These are phyloP conservation scores for Xylaria sp. DNA, from an alignment of 2,329 filamentous ascomycete species.

Conservation along the genomic window DNA sequence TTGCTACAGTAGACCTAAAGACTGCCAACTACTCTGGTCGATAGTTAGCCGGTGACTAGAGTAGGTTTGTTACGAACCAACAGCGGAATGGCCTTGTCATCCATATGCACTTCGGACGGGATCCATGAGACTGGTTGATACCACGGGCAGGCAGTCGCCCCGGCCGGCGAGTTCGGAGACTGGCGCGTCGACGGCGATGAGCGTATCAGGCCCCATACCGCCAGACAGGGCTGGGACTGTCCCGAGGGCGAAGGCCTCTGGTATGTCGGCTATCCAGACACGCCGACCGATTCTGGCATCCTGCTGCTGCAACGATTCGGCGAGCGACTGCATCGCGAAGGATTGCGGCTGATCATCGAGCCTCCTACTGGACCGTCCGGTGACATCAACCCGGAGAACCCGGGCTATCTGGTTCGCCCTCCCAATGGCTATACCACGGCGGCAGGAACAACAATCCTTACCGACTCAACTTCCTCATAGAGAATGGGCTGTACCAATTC, in stretches of 20 bases:
- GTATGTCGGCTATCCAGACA: constrained; percentile 15
- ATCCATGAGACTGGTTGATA: constrained; percentile 6
- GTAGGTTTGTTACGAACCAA: too few relatives aligned
- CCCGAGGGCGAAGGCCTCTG: background rate
- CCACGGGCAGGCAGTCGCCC: background rate
- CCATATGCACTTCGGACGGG: constrained; percentile 6
- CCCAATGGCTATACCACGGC: constrained; percentile 10
- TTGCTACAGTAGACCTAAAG: too few relatives aligned
- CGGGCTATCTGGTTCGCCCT: constrained; percentile 9
- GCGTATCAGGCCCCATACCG: background rate
- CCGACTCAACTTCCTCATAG: constrained; percentile 10
- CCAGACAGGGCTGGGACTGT: background rate
- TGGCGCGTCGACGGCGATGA: background rate
- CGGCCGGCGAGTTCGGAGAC: background rate
- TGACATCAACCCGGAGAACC: constrained; percentile 1
- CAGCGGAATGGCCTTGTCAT: too few relatives aligned
- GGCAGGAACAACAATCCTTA: constrained; percentile 7
- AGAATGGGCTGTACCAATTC: constrained; percentile 7
- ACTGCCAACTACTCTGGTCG: too few relatives aligned
- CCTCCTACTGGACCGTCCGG: background rate
- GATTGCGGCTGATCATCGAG: constrained; percentile 12
- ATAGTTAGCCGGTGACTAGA: too few relatives aligned
- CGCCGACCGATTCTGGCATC: constrained; percentile 1
- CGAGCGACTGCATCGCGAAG: constrained; percentile 7
- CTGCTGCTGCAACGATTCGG: constrained; percentile 9